Base-by-base conservation (phyloP, 352 stramenopile genomes). In the Phytophthora tubulina region DNA sequence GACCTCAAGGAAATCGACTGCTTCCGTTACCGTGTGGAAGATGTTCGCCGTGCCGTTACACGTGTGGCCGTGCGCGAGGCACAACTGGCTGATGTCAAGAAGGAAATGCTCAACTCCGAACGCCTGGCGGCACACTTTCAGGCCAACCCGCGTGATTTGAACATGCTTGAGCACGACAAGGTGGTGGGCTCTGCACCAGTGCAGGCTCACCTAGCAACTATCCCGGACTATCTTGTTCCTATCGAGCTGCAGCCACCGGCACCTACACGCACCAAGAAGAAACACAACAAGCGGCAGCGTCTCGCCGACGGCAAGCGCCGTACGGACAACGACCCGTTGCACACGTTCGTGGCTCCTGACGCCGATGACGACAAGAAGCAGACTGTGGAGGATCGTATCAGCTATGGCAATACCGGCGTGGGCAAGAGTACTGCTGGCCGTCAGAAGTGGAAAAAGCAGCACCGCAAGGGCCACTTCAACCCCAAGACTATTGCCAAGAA, bases 161-260 rank as follows among this genome's bases (percentile, higher is more conserved):
- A 97, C 72, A 86, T 98, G n/a, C 85, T 99, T 32, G 91, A 98
- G 71, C 97, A 99, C 74, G 98, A 99, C 86, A 97, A 98, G 75
- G 84, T 95, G 13, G 97, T 98, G 35, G 93, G 98, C 21, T 94
- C 97, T 45, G 93, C 94, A 27, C 93, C 88, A 57, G 90, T 99
- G 41, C 96, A 99, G 78, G 85, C 97, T 60, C 97, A 99, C 75
- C 71, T 99, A 51, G 89, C 81, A 11, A 96, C 88, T 14, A 92
- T 99, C 68, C 98, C 98, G 32, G 95, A 98, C 65, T 99, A 99
- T 76, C 89, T 99, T 56, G 84, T 99, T 33, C 98, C 98, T n/a
- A 76, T 96, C 45, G 94, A 96, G 49, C 91, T 99, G 69, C 90
- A 99, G 76, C 92, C 78, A 66, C 94, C 77, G 39, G 71, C 91